Conservation (phyloP, 768 basidiomycete species). For the Chlorophyllum brunneum region DNA sequence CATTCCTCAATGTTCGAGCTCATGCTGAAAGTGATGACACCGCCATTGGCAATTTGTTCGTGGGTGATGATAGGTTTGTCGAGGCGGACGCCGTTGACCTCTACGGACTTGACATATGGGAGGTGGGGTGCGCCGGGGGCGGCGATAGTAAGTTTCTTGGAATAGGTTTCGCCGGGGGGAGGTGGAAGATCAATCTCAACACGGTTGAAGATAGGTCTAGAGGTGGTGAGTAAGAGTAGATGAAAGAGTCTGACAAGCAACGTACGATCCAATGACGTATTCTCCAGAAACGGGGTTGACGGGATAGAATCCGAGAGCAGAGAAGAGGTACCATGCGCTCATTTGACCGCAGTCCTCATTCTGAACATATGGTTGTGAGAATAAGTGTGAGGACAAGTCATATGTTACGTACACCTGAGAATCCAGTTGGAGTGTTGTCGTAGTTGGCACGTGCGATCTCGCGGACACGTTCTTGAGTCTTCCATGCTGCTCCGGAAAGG, state of each 20-base stretch:
- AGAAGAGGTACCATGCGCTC: constrained; percentile 87
- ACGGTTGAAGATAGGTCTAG: constrained; percentile 45
- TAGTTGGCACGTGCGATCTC: constrained; percentile 63
- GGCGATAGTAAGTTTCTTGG: constrained; percentile 41
- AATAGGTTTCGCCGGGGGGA: constrained; percentile 15
- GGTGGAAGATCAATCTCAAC: constrained; percentile 47
- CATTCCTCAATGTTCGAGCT: constrained; percentile 33
- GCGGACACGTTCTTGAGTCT: constrained; percentile 67
- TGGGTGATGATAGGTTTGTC: constrained; percentile 52
- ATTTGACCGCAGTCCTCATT: constrained; percentile 90
- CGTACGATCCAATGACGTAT: constrained; percentile 73
- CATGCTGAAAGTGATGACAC: constrained; percentile 59
- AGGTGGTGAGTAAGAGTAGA: not conserved
- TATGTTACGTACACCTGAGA: constrained; percentile 56
- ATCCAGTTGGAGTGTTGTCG: constrained; percentile 61
- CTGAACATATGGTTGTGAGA: constrained; percentile 26
- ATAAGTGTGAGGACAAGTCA: not conserved
- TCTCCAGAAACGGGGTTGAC: constrained; percentile 75
- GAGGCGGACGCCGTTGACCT: constrained; percentile 46
- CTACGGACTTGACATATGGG: constrained; percentile 57
- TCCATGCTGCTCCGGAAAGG: constrained; percentile 65
- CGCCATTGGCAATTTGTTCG: constrained; percentile 54
- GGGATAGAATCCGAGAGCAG: constrained; percentile 79
- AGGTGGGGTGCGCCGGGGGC: constrained; percentile 53
- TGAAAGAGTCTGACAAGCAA: constrained; percentile 8